phyloP scores from a whole-genome alignment of 2,329 filamentous ascomycete species.

The Podosphaera aphanis region DNA sequence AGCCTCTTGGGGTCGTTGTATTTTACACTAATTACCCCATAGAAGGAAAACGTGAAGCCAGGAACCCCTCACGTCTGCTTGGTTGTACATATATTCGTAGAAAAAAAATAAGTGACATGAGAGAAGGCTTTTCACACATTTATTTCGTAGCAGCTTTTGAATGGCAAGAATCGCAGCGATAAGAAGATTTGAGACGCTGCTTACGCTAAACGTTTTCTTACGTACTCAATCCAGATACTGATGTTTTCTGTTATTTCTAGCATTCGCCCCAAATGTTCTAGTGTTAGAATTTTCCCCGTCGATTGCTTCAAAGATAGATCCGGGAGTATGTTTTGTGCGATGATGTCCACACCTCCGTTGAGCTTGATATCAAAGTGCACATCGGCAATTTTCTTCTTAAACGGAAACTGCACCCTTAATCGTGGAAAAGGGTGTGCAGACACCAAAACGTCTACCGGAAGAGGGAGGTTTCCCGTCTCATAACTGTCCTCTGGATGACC shows the following conservation, averaged over 20 bases:
- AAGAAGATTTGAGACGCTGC: background rate
- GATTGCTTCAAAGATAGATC: conserved; percentile 6
- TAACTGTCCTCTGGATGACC: background rate
- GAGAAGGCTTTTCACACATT: too few relatives aligned
- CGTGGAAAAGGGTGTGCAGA: conserved; percentile 12
- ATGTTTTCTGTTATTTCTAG: conserved; percentile 25
- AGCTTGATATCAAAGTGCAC: conserved; percentile 14
- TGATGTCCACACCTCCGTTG: conserved; percentile 13
- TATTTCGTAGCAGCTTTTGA: too few relatives aligned
- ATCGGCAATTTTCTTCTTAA: conserved; percentile 10
- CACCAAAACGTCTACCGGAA: conserved; percentile 13
- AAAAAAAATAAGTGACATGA: too few relatives aligned
- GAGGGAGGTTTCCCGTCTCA: conserved; percentile 1
- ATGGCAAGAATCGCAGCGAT: too few relatives aligned
- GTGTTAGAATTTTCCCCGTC: conserved; percentile 5
- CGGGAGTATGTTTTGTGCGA: conserved; percentile 12
- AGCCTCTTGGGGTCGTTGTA: too few relatives aligned
- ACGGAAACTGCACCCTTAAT: conserved; percentile 13
- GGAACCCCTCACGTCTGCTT: too few relatives aligned
- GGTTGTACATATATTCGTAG: too few relatives aligned
- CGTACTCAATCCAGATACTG: conserved; percentile 28
- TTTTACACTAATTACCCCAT: too few relatives aligned
- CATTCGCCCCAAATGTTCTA: conserved; percentile 19
- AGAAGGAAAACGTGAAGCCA: too few relatives aligned
- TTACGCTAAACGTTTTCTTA: conserved; percentile 14